phyloP scores from a whole-genome alignment of 2,329 filamentous ascomycete genomes.

The Apiospora rasikravindrae region DNA sequence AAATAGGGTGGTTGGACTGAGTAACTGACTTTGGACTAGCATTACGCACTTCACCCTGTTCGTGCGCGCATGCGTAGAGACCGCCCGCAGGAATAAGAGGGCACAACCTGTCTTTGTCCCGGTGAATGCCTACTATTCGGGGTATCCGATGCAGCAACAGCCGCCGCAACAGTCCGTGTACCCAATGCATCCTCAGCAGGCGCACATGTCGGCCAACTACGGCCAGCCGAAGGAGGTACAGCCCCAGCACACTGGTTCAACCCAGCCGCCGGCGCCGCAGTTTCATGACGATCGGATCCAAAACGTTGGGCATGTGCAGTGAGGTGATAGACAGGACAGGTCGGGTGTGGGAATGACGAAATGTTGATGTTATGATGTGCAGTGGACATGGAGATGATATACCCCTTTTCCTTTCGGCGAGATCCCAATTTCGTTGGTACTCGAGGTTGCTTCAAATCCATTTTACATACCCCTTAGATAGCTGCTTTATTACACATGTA shows the following conservation, averaged over 20 bases:
- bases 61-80: conserved; percentile 31
- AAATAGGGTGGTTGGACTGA: too few relatives aligned
- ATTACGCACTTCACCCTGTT: conserved; percentile 35
- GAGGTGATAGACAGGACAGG: neutral
- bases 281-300: neutral
- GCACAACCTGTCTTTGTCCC: neutral
- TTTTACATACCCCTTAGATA: neutral
- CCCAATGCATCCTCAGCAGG: conserved; percentile 19
- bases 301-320: neutral
- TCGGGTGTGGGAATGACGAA: too few relatives aligned
- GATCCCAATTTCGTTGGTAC: neutral
- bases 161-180: neutral
- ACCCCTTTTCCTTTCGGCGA: neutral
- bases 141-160: conserved; percentile 20
- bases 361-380: neutral
- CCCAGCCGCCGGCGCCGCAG: neutral
- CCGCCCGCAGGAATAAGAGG: conserved; percentile 21
- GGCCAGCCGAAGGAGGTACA: neutral
- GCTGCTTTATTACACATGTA: neutral
- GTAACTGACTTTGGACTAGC: conserved; percentile 24
- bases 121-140: neutral
- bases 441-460: too few relatives aligned
- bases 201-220: conserved; percentile 18
- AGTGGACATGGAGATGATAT: neutral
- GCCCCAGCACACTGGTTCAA: neutral